Evolutionary conservation across 495 filamentous ascomycete genomes (phyloP).

Genomic region (Hypoxylon subgilvum): DNA sequence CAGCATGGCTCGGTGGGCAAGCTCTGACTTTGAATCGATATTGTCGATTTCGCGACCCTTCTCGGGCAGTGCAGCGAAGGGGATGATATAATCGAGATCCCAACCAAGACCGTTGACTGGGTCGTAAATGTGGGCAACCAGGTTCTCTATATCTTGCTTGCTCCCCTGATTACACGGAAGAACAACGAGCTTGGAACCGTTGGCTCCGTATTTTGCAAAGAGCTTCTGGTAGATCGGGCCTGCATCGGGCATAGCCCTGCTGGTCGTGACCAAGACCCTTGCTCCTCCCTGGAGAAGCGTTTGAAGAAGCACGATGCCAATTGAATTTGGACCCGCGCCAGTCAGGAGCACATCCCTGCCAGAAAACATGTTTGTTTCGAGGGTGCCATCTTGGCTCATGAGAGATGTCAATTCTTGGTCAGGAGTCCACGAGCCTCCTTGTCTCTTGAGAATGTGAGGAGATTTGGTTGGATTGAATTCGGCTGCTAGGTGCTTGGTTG

Average conservation of each 20-base stretch:
- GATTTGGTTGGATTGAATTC: slow-evolving; percentile 2
- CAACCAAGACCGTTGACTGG: slow-evolving; percentile 85
- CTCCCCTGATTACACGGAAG: slow-evolving; percentile 95
- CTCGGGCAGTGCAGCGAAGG: slow-evolving; percentile 86
- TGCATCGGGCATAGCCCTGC: slow-evolving; percentile 82
- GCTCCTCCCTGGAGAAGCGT: slow-evolving; percentile 86
- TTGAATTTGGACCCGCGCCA: slow-evolving; percentile 86
- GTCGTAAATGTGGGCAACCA: slow-evolving; percentile 86
- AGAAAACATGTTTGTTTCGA: slow-evolving; percentile 73
- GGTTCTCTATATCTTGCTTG: slow-evolving; percentile 83
- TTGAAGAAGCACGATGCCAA: slow-evolving; percentile 85
- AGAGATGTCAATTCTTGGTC: slow-evolving; percentile 77
- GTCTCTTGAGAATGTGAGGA: slow-evolving; percentile 26
- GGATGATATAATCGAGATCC: slow-evolving; percentile 86
- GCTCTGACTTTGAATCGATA: slow-evolving; percentile 92
- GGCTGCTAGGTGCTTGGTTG: neutral
- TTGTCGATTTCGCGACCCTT: slow-evolving; percentile 88
- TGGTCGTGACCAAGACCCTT: slow-evolving; percentile 86
- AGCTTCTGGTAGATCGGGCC: slow-evolving; percentile 91
- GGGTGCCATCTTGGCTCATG: slow-evolving; percentile 58
- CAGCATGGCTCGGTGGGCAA: slow-evolving; percentile 97
- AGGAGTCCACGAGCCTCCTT: slow-evolving; percentile 76
- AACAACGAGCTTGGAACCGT: slow-evolving; percentile 83
- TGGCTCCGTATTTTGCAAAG: slow-evolving; percentile 80
- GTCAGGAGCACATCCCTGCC: slow-evolving; percentile 90